Percentiles rank a stretch among this genome's conserved stretches.
phyloP scores from a whole-genome alignment of 1,284 basidiomycete species.

The Malassezia yamatoensis region DNA sequence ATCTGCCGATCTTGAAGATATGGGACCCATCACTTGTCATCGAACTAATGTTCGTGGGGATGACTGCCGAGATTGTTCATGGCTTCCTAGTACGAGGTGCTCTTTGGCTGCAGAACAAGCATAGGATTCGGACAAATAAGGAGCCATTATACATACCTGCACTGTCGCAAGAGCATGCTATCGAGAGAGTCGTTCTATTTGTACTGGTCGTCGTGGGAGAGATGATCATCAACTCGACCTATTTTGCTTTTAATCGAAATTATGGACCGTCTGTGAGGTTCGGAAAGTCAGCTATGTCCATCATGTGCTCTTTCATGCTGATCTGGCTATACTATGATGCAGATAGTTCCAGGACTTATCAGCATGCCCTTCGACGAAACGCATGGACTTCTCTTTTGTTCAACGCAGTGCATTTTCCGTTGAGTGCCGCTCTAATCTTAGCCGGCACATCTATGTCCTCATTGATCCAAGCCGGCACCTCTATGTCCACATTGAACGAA shows the following conservation, averaged over 20 bases:
- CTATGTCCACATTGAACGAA: constrained; percentile 24
- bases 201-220: constrained; percentile 42
- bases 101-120: constrained; percentile 20
- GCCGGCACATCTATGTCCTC: constrained; percentile 20
- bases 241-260: constrained; percentile 16
- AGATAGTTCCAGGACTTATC: constrained; percentile 38
- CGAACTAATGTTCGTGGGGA: constrained; percentile 25
- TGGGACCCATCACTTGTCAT: constrained; percentile 21
- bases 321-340: constrained; percentile 42
- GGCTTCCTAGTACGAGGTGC: constrained; percentile 24
- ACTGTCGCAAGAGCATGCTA: constrained; percentile 32
- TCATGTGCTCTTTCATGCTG: constrained; percentile 35
- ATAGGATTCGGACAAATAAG: constrained; percentile 4
- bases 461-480: constrained; percentile 35
- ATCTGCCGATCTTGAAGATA: constrained; percentile 30
- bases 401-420: constrained; percentile 40
- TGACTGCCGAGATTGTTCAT: constrained; percentile 26
- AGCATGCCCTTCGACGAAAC: constrained; percentile 44
- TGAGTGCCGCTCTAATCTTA: constrained; percentile 37
- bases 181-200: constrained; percentile 35
- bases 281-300: constrained; percentile 30
- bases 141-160: constrained; percentile 35
- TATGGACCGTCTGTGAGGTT: constrained; percentile 20
- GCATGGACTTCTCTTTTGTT: constrained; percentile 39
- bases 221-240: constrained; percentile 27